Conservation (phyloP, 129 eudicot genomes). For the Smallanthus sonchifolius region DNA sequence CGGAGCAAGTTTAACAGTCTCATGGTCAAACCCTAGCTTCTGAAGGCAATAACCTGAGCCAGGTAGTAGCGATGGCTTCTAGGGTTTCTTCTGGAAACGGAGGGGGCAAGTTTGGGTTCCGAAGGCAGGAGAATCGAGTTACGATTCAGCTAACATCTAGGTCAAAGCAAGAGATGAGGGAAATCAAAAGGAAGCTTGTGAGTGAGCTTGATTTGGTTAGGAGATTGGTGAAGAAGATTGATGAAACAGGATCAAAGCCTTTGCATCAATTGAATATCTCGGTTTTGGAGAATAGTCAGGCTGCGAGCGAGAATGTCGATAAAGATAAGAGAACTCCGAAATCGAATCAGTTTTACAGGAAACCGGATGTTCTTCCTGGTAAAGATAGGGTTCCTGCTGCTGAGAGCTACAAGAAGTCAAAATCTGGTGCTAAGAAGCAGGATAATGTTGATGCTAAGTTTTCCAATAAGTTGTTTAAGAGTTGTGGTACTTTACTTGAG, state of each 20-base stretch:
- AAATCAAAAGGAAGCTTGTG: conserved; percentile 62
- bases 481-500: conserved; percentile 57
- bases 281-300: conserved; percentile 43
- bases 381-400: conserved; percentile 54
- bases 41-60: conserved; percentile 26
- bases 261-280: conserved; percentile 48
- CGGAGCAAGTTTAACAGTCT: conserved; percentile 42
- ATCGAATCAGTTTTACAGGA: conserved; percentile 52
- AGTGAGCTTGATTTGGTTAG: conserved; percentile 68
- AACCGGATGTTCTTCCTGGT: conserved; percentile 54
- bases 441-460: conserved; percentile 42
- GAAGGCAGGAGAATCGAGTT: conserved; percentile 47
- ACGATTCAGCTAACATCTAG: conserved; percentile 49
- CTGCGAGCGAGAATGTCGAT: conserved; percentile 36
- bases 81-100: conserved; percentile 36
- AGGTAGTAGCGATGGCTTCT: conserved; percentile 31
- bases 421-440: conserved; percentile 45
- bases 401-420: conserved; percentile 54
- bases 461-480: conserved; percentile 46
- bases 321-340: conserved; percentile 69
- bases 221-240: conserved; percentile 64
- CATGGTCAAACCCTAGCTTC: conserved; percentile 22
- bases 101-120: conserved; percentile 45
- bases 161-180: conserved; percentile 61
- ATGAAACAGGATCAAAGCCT: conserved; percentile 45